Evolutionary conservation across 495 filamentous ascomycete genomes (phyloP).

Genomic region (Venustampulla echinocandica): DNA sequence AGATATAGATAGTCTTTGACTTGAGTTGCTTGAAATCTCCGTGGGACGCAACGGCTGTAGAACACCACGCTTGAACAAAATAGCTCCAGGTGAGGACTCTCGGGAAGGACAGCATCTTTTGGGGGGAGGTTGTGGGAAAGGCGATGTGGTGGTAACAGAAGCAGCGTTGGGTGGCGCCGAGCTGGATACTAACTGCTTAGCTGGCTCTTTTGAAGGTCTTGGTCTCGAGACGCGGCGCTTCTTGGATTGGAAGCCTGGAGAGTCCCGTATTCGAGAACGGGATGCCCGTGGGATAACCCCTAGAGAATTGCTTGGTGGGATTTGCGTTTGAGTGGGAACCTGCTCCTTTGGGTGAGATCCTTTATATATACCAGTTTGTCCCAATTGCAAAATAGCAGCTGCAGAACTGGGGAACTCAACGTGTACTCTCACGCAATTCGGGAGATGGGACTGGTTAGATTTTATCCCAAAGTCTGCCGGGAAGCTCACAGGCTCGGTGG

Average conservation of each 20-base stretch:
- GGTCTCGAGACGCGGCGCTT: not conserved
- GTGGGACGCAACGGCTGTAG: not conserved
- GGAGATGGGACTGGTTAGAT: slow-evolving; percentile 8
- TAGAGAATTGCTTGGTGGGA: not conserved
- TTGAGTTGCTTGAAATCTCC: not conserved
- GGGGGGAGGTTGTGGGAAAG: not conserved
- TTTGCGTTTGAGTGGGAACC: not conserved
- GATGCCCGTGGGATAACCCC: not conserved
- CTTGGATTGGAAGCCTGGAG: not conserved
- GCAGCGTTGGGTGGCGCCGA: not conserved
- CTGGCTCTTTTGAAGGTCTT: not conserved
- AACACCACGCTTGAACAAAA: not conserved
- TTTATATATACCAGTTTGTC: slow-evolving; percentile 3
- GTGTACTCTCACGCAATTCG: slow-evolving; percentile 11
- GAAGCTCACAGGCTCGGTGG: slow-evolving; percentile 53
- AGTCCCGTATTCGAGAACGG: too few species aligned
- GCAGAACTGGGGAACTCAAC: slow-evolving; percentile 4
- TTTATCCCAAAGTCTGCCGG: slow-evolving; percentile 35
- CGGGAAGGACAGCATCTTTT: not conserved
- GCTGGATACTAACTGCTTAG: not conserved
- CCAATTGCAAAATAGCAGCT: not conserved
- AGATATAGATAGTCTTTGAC: too few species aligned
- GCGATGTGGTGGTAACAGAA: not conserved
- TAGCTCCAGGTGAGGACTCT: not conserved
- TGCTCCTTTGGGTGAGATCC: not conserved